Conservation (phyloP, 176 grass and related monocot genomes). For the Dendrocalamus sinicus region DNA sequence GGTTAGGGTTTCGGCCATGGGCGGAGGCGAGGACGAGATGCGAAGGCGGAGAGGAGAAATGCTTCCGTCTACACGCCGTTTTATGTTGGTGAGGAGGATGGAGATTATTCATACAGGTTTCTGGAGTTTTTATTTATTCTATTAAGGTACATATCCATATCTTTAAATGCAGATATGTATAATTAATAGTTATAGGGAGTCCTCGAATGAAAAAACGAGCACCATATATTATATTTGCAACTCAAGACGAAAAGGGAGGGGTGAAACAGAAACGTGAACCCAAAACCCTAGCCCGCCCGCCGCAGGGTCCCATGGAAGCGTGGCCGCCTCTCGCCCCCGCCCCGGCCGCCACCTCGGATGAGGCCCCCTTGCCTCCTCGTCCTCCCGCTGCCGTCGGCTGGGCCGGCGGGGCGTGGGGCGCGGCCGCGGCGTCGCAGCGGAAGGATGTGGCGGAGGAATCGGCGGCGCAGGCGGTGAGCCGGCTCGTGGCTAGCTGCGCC, state of each 20-base stretch:
- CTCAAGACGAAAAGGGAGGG: background rate
- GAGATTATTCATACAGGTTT: background rate
- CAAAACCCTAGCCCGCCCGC: conserved; percentile 59
- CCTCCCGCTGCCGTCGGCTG: background rate
- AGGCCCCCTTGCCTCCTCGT: background rate
- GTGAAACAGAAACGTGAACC: background rate
- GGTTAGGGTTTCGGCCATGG: conserved; percentile 43
- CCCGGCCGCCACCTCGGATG: background rate
- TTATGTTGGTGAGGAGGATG: conserved; percentile 20
- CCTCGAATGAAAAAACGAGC: background rate
- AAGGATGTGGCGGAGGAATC: conserved; percentile 44
- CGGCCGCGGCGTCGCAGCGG: conserved; percentile 13
- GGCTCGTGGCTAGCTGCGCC: conserved; percentile 58
- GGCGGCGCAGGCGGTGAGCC: conserved; percentile 48
- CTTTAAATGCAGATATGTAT: accelerated
- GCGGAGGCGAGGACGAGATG: background rate
- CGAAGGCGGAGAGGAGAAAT: background rate
- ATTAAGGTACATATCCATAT: too few relatives aligned
- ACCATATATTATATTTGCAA: background rate
- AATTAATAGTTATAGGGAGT: accelerated
- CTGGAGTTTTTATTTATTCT: too few relatives aligned
- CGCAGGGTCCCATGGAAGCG: conserved; percentile 35
- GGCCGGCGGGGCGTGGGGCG: conserved; percentile 26
- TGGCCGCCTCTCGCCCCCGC: conserved; percentile 53
- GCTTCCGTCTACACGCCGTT: background rate